Evolutionary conservation across 306 rosid genomes (phyloP), one percentile per base, ranked within the genome.

Genomic region (Dalbergia cultrata): DNA sequence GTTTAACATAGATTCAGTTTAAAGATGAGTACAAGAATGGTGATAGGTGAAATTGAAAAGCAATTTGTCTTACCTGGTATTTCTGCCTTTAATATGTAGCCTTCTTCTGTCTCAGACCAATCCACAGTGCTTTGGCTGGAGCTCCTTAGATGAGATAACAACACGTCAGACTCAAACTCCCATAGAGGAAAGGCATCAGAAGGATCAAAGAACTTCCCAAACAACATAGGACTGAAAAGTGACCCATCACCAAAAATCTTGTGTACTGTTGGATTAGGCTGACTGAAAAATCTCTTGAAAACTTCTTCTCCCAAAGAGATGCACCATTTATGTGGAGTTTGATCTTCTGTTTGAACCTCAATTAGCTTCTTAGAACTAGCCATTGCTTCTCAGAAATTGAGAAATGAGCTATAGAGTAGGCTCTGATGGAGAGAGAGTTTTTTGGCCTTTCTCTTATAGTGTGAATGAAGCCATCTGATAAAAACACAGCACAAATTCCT

Each of bases 151-250:
- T 85, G 81, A 37, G 93, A 86, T 80, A 95, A 79, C 84, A 95
- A 83, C 35, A 83, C 54, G 62, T 95, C 96, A 2, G 97, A 89
- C 76, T 95, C 98, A 82, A 95, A 89, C 56, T 95, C 99, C 99
- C 98, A 93, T 0, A 95, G 88, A 22, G 99, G 99, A 78, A 95
- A 95, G 19, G 99, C 98, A 81, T 95, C 99, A 54, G 97, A 93
- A 74, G 99, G 99, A 83, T 95, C 98, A 74, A 95, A 95, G 85
- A 89, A 93, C 70, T 93, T 95, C 26, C 98, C 98, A 61, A 93
- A 95, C 91, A 95, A 82, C 86, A 90, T 77, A 47, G 99, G 99
- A 82, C 99, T 91, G 83, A 95, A 93, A 66, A 95, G 87, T 37
- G 98, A 95, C 21, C 93, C 97, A 77, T 87, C 96, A 35, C 90